Percentiles rank a stretch among this genome's conserved stretches.
Conservation (phyloP, 352 stramenopile genomes). For the Thraustochytrium striatum region DNA sequence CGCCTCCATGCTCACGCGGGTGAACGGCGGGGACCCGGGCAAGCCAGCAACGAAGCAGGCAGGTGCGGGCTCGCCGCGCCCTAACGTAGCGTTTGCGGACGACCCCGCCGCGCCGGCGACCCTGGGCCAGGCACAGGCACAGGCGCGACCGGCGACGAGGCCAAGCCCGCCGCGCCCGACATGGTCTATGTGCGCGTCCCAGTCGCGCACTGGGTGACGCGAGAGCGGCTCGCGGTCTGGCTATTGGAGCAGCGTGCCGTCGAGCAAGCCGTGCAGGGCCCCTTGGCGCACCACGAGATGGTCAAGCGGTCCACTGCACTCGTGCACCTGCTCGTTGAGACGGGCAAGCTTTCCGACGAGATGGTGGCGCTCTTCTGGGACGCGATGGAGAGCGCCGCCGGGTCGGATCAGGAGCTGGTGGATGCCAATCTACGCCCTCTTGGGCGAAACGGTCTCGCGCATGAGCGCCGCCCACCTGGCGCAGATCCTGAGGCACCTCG, state of each 20-base stretch:
- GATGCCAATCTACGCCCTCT: background rate
- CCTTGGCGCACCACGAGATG: slow-evolving; percentile 32
- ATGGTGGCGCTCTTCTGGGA: slow-evolving; percentile 3
- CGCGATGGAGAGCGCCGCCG: background rate
- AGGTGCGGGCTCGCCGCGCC: no score
- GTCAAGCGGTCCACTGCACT: background rate
- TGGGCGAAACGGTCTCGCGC: background rate
- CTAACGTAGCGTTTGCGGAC: background rate
- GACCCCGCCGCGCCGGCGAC: no score
- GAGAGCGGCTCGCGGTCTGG: background rate
- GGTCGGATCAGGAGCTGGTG: slow-evolving; percentile 29
- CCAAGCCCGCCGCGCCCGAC: background rate
- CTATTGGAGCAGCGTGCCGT: background rate
- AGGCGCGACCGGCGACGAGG: background rate
- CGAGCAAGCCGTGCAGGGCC: slow-evolving; percentile 15
- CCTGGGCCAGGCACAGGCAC: background rate
- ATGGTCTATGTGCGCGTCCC: slow-evolving; percentile 19
- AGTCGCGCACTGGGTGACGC: background rate
- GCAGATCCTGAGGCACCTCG: background rate
- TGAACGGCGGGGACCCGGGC: no score
- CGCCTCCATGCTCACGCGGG: no score
- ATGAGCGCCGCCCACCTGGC: background rate
- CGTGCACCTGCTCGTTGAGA: background rate
- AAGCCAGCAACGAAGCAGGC: no score
- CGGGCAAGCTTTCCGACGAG: background rate